Evolutionary conservation across 257 asterid genomes (phyloP), one percentile per base, ranked within the genome.

Genomic region (Lycium ferocissimum): DNA sequence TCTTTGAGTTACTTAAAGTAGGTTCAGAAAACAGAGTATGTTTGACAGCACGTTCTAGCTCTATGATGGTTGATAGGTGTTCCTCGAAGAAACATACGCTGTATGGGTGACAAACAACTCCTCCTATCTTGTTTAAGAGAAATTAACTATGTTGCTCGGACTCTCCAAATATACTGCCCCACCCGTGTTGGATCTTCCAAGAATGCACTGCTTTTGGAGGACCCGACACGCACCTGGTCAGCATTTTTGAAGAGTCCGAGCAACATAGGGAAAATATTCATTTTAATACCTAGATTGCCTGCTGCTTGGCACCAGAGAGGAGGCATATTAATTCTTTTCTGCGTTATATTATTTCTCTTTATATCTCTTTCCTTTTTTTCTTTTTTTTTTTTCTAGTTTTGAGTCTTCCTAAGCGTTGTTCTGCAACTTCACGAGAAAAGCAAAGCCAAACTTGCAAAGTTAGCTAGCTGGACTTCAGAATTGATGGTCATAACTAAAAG

Each of bases 41-140:
- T 40, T 8, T 70, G 79, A 38, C 33, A 8, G 3, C 26, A 0
- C 5, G 7, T 40, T 17, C 79, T 17, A 70, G 33, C 54, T 40
- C 33, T 70, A 17, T 69, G 15, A 70, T 9, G 7, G 79, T 70
- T 70, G 54, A 40, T 70, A 70, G 79, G 79, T 70, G 35, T 70
- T 40, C 47, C 33, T 33, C 8, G 35, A 70, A 40, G 22, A 38
- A 7, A 38, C 13, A 43, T 15, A 40, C 54, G 54, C 7, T 40
- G 4, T 70, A 40, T 40, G 20, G 51, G 54, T 70, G 54, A 15
- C 6, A 40, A 17, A 70, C 15, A 40, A 40, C 35, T 70, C 33
- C 22, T 37, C 78, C 75, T 35, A 17, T 69, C 76, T 35, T 33
- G 49, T 14, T 26, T 37, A 67, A 67, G 75, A 67, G 75, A 67